Evolutionary conservation across 331 rosid genomes (phyloP).

Genomic region (Quercus tomentella): DNA sequence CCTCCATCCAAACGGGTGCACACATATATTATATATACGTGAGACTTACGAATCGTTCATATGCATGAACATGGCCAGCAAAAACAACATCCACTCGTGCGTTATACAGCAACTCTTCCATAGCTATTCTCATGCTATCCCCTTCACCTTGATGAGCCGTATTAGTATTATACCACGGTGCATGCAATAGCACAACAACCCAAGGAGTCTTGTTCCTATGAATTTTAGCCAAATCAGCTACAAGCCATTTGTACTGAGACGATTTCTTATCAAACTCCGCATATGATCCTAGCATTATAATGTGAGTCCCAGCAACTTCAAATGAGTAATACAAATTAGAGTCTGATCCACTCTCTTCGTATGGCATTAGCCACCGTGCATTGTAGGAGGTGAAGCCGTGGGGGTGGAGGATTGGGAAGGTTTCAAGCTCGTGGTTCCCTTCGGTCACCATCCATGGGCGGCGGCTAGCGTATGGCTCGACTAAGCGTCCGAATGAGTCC

Average conservation of each 20-base stretch:
- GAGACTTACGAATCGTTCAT: slow-evolving; percentile 67
- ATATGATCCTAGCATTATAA: slow-evolving; percentile 73
- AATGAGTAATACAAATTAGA: slow-evolving; percentile 75
- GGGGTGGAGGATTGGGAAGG: slow-evolving; percentile 34
- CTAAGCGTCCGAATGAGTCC: slow-evolving; percentile 81
- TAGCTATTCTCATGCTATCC: slow-evolving; percentile 58
- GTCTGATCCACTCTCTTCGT: slow-evolving; percentile 47
- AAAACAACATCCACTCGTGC: slow-evolving; percentile 68
- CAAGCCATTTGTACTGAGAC: slow-evolving; percentile 57
- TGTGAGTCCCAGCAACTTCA: slow-evolving; percentile 38
- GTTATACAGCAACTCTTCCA: slow-evolving; percentile 52
- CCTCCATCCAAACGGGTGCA: accelerated
- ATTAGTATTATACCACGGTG: slow-evolving; percentile 80
- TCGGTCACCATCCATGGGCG: slow-evolving; percentile 84
- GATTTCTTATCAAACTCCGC: slow-evolving; percentile 37
- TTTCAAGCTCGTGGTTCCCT: slow-evolving; percentile 77
- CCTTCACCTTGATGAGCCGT: slow-evolving; percentile 82
- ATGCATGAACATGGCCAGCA: slow-evolving; percentile 81
- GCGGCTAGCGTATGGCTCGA: slow-evolving; percentile 60
- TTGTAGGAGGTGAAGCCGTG: slow-evolving; percentile 52
- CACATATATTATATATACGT: too few species aligned
- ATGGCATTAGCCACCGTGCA: slow-evolving; percentile 70
- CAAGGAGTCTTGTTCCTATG: slow-evolving; percentile 56
- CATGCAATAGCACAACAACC: slow-evolving; percentile 59
- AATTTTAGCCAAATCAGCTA: slow-evolving; percentile 37